A percentile compares a stretch with the other conserved stretches of the same genome.
Evolutionary conservation across 305 asterid species (phyloP).

Genomic region (Euphrasia arctica): DNA sequence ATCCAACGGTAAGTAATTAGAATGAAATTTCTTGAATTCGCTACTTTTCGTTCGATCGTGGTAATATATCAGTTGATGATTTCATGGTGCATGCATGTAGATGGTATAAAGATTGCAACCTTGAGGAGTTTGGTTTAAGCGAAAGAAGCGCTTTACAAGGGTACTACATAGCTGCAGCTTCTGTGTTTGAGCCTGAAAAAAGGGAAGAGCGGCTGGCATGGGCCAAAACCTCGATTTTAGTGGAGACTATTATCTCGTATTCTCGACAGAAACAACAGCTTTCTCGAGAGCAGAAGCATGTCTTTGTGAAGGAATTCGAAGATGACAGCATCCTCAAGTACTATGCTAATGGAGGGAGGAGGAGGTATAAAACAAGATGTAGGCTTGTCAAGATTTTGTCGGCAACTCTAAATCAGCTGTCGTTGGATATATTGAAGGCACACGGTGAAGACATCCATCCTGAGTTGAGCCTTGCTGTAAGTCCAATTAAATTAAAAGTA

Average conservation of each 20-base stretch:
- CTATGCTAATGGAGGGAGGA: neutral
- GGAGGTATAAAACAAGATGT: slow-evolving; percentile 29
- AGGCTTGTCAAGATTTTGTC: slow-evolving; percentile 40
- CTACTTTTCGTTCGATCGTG: neutral
- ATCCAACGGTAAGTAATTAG: slow-evolving; percentile 48
- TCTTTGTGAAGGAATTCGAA: slow-evolving; percentile 44
- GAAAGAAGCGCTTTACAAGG: slow-evolving; percentile 36
- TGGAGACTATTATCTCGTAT: slow-evolving; percentile 38
- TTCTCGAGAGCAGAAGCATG: slow-evolving; percentile 32
- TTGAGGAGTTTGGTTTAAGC: slow-evolving; percentile 45
- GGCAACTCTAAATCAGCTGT: slow-evolving; percentile 58
- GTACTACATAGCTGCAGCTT: slow-evolving; percentile 56
- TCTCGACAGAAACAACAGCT: slow-evolving; percentile 24
- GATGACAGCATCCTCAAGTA: slow-evolving; percentile 23
- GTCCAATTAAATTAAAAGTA: no score
- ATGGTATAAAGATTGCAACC: slow-evolving; percentile 49
- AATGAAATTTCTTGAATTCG: slow-evolving; percentile 10
- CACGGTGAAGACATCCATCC: slow-evolving; percentile 58
- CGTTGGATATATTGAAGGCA: slow-evolving; percentile 49
- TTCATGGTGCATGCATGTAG: slow-evolving; percentile 25
- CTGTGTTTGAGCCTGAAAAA: slow-evolving; percentile 59
- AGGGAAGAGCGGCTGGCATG: slow-evolving; percentile 57
- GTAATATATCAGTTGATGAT: neutral
- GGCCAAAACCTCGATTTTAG: slow-evolving; percentile 64
- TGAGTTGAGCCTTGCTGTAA: slow-evolving; percentile 21